These are phyloP conservation scores for Hyphopichia homilentoma DNA, from an alignment of 805 yeast genomes.

Conservation along the genomic window DNA sequence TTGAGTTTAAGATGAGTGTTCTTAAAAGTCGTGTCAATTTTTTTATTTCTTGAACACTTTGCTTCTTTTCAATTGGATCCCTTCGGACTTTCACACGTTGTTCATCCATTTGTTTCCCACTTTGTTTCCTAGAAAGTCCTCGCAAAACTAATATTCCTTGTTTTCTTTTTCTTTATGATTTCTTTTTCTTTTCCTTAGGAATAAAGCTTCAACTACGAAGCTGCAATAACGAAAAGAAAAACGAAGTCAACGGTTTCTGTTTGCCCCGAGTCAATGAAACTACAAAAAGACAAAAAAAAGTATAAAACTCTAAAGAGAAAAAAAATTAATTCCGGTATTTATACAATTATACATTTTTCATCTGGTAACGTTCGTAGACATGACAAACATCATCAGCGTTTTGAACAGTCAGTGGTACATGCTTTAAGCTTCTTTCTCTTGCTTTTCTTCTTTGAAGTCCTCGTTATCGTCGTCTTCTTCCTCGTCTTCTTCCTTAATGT, in stretches of 20 bases:
- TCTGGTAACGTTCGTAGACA: too few species aligned
- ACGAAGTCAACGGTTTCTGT: too few species aligned
- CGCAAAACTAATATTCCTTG: not conserved
- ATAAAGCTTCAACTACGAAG: too few species aligned
- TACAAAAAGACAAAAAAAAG: conserved; percentile 1
- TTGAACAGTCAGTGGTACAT: not conserved
- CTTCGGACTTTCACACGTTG: not conserved
- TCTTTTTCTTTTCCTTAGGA: not conserved
- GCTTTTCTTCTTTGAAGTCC: conserved; percentile 51
- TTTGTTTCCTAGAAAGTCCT: conserved; percentile 1
- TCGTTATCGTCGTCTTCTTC: conserved; percentile 49
- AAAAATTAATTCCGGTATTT: too few species aligned
- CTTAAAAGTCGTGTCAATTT: not conserved
- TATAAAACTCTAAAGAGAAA: conserved; percentile 1
- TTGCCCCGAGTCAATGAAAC: too few species aligned
- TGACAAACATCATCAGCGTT: too few species aligned
- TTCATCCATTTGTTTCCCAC: not conserved
- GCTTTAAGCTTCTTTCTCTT: not conserved
- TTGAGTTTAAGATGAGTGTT: too few species aligned
- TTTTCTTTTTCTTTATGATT: conserved; percentile 1
- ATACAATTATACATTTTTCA: too few species aligned
- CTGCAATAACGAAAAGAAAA: too few species aligned
- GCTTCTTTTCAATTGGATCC: too few species aligned
- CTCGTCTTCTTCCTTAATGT: conserved; percentile 37
- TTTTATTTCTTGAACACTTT: too few species aligned